These are phyloP conservation scores for Aspergillus novofumigatus DNA, from an alignment of 2,329 filamentous ascomycete species.

Conservation along the genomic window DNA sequence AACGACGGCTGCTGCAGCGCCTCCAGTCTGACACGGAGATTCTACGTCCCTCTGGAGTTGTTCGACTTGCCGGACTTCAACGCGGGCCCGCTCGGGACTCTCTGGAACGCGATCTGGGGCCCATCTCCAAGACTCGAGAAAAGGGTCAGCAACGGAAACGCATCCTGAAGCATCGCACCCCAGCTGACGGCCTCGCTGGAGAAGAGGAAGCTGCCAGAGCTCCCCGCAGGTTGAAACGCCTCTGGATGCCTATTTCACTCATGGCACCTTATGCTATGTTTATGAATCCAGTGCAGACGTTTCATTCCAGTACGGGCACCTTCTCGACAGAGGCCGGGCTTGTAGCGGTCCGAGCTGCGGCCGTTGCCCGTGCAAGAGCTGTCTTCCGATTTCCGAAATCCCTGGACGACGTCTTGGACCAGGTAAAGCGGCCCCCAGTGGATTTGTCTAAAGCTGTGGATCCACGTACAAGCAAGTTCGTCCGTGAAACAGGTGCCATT, in stretches of 20 bases:
- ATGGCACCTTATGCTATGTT: slow-evolving; percentile 31
- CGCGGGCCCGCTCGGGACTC: slow-evolving; percentile 14
- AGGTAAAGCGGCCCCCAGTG: slow-evolving; percentile 11
- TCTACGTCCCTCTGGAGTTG: slow-evolving; percentile 11
- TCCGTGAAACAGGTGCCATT: slow-evolving; percentile 29
- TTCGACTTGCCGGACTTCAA: slow-evolving; percentile 30
- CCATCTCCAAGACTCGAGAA: slow-evolving; percentile 17
- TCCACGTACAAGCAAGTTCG: slow-evolving; percentile 22
- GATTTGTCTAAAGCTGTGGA: slow-evolving; percentile 19
- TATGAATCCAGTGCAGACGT: slow-evolving; percentile 36
- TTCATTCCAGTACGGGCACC: slow-evolving; percentile 40
- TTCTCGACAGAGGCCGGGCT: slow-evolving; percentile 42
- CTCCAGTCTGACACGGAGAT: slow-evolving; percentile 11
- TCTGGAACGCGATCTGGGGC: slow-evolving; percentile 18
- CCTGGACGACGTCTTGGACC: slow-evolving; percentile 29
- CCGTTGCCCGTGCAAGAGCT: slow-evolving; percentile 2
- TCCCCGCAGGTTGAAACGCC: slow-evolving; percentile 17
- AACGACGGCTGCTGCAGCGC: slow-evolving; percentile 21
- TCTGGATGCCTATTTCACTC: slow-evolving; percentile 20
- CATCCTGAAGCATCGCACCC: neutral
- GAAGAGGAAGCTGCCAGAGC: slow-evolving; percentile 1
- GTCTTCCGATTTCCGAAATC: slow-evolving; percentile 17
- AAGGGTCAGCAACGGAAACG: slow-evolving; percentile 1
- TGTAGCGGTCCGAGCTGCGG: slow-evolving; percentile 9
- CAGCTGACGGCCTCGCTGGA: neutral